A percentile compares a stretch with the other conserved stretches of the same genome.
phyloP scores from a whole-genome alignment of 352 stramenopile species.

The Phytophthora fragariae region DNA sequence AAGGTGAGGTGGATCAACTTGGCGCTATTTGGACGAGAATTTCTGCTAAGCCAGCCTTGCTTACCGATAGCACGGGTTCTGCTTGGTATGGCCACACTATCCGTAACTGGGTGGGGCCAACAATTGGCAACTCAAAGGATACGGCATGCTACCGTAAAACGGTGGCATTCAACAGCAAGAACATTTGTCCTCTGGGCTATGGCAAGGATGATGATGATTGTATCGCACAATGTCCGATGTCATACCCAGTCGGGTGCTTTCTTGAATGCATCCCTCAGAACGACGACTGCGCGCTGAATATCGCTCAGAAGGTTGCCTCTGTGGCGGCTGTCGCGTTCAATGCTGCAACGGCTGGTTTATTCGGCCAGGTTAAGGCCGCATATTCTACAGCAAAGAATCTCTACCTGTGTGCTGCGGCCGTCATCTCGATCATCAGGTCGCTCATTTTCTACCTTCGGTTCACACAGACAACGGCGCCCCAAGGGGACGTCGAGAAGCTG shows the following conservation, averaged over 20 bases:
- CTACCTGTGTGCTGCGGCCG: constrained; percentile 9
- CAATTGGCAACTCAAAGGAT: constrained; percentile 43
- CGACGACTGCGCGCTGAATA: constrained; percentile 19
- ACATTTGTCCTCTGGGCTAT: constrained; percentile 37
- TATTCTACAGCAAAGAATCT: constrained; percentile 5
- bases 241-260: constrained; percentile 55
- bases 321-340: constrained; percentile 22
- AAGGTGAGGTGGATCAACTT: constrained; percentile 17
- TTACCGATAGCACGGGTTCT: constrained; percentile 1
- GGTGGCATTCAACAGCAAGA: constrained; percentile 36
- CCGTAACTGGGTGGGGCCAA: constrained; percentile 21
- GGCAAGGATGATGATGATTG: constrained; percentile 59
- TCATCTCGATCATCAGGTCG: constrained; percentile 18
- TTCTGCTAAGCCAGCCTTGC: not conserved
- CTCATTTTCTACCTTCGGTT: constrained; percentile 18
- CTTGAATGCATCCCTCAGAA: constrained; percentile 43
- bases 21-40: constrained; percentile 20
- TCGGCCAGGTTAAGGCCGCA: constrained; percentile 22
- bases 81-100: constrained; percentile 14
- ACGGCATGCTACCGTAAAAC: constrained; percentile 38
- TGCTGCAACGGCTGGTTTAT: constrained; percentile 49
- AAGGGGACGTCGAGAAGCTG: constrained; percentile 6
- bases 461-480: constrained; percentile 9
- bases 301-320: constrained; percentile 27
- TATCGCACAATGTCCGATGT: constrained; percentile 64